phyloP scores from a whole-genome alignment of 495 filamentous ascomycete species.

The Penicillium riverlandense region DNA sequence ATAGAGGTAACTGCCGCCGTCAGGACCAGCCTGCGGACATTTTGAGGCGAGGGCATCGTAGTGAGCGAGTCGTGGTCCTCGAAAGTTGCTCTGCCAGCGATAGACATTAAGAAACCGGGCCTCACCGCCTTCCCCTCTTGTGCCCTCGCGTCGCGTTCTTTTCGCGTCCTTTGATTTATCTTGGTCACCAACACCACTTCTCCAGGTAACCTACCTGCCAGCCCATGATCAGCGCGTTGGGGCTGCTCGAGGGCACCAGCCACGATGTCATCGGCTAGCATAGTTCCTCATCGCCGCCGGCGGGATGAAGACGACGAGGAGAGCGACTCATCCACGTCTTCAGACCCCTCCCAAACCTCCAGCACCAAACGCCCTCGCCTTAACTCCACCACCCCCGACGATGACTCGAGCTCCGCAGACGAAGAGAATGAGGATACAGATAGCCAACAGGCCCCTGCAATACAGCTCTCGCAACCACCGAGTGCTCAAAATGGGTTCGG shows the following conservation, averaged over 20 bases:
- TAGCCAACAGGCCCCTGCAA: background rate
- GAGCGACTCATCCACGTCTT: slow-evolving; percentile 13
- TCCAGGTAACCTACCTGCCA: slow-evolving; percentile 1
- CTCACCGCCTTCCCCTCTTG: slow-evolving; percentile 19
- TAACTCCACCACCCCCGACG: slow-evolving; percentile 8
- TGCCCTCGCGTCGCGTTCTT: no score
- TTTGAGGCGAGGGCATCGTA: slow-evolving; percentile 19
- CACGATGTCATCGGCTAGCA: slow-evolving; percentile 21
- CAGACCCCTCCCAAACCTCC: slow-evolving; percentile 10
- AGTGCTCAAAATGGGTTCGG: slow-evolving; percentile 3
- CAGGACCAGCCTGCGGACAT: slow-evolving; percentile 31
- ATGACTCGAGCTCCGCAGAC: slow-evolving; percentile 1
- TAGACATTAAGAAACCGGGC: background rate
- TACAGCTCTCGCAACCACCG: background rate
- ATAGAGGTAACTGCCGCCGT: slow-evolving; percentile 40
- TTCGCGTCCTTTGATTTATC: slow-evolving; percentile 15
- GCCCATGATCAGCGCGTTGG: background rate
- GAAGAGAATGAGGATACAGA: slow-evolving; percentile 3
- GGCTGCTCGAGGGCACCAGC: slow-evolving; percentile 2
- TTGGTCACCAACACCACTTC: slow-evolving; percentile 5
- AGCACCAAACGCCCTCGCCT: slow-evolving; percentile 30
- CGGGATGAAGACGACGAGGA: slow-evolving; percentile 21
- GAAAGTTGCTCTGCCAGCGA: background rate
- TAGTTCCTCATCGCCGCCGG: slow-evolving; percentile 23
- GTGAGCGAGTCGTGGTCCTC: background rate